phyloP scores from a whole-genome alignment of 345 rosid genomes.

The Litchi chinensis region DNA sequence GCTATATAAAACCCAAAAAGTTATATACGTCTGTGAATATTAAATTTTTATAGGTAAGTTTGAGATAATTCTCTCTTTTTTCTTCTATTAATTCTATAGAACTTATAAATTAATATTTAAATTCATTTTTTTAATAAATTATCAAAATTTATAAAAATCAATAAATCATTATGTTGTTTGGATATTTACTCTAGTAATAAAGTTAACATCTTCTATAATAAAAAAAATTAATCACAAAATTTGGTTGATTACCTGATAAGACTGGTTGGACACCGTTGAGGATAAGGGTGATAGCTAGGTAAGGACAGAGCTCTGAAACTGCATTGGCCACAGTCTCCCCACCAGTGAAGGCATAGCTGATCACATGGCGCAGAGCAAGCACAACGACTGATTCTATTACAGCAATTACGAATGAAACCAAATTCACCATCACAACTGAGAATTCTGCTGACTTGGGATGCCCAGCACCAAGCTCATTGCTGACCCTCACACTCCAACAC shows the following conservation, averaged over 20 bases:
- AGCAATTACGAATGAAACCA: conserved; percentile 45
- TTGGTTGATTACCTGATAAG: conserved; percentile 49
- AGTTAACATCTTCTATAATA: no score
- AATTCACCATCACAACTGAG: conserved; percentile 41
- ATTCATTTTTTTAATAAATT: no score
- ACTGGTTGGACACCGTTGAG: conserved; percentile 65
- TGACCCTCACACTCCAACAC: conserved; percentile 52
- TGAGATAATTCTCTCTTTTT: no score
- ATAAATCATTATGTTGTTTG: no score
- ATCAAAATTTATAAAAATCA: no score
- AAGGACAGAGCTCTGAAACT: conserved; percentile 58
- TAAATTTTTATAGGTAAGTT: no score
- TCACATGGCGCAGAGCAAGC: conserved; percentile 45
- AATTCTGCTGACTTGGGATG: conserved; percentile 71
- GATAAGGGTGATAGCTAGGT: conserved; percentile 52
- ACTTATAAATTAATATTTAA: no score
- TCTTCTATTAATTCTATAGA: no score
- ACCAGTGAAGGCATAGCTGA: conserved; percentile 61
- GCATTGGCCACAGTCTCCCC: conserved; percentile 56
- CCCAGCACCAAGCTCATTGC: conserved; percentile 79
- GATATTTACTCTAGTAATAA: no score
- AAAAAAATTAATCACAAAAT: no score
- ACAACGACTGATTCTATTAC: conserved; percentile 45
- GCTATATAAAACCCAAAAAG: no score
- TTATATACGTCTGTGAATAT: no score